Conservation (phyloP, 2,329 filamentous ascomycete genomes). For the Neofusicoccum parvum region DNA sequence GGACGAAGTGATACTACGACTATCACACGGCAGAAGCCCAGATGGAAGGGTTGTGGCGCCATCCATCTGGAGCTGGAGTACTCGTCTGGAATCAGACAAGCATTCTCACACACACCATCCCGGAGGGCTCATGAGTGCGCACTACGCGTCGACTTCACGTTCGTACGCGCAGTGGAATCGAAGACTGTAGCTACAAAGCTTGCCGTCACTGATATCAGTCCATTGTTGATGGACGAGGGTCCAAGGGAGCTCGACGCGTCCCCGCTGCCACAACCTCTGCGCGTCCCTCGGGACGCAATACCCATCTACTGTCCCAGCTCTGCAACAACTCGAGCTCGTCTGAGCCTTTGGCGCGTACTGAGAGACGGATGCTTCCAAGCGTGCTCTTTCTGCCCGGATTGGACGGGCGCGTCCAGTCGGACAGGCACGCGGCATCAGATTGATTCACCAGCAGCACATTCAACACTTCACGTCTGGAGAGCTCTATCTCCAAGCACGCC, state of each 20-base stretch:
- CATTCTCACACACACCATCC: neutral
- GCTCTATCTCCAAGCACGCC: neutral
- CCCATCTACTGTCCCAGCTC: neutral
- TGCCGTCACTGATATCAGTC: neutral
- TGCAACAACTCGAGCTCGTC: neutral
- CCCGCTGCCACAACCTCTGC: neutral
- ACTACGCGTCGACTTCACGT: neutral
- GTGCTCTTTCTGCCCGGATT: constrained; percentile 2
- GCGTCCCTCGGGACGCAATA: neutral
- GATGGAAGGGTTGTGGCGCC: neutral
- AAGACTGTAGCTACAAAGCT: neutral
- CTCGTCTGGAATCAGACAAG: neutral
- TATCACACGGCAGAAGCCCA: neutral
- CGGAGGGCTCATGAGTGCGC: neutral
- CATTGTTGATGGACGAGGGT: neutral
- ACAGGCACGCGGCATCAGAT: neutral
- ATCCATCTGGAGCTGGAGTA: too few species aligned
- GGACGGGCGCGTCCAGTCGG: neutral
- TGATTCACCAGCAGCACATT: constrained; percentile 1
- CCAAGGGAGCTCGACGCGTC: neutral
- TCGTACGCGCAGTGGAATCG: neutral
- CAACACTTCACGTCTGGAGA: neutral
- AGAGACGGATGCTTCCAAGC: neutral
- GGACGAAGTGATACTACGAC: neutral
- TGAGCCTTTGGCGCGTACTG: neutral